A percentile compares a stretch with the other conserved stretches of the same genome.
These are phyloP conservation scores for Apiotrichum montevideense DNA, from an alignment of 1,284 basidiomycete genomes.

Conservation along the genomic window DNA sequence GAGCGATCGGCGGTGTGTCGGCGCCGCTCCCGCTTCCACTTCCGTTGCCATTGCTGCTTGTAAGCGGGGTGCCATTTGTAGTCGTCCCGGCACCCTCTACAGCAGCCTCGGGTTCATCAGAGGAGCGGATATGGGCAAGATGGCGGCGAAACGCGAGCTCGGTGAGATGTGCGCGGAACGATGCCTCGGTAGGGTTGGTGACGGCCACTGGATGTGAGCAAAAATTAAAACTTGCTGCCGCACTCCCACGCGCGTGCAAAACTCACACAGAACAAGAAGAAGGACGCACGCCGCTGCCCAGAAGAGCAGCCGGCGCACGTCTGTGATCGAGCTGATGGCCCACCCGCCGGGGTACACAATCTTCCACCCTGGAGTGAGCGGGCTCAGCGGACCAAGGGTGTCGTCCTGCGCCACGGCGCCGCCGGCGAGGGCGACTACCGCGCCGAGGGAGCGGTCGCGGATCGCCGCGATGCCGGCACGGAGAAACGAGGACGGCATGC, in stretches of 20 bases:
- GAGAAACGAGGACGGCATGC: conserved; percentile 21
- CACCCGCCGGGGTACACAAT: neutral
- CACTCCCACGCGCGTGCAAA: neutral
- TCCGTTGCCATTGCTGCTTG: conserved; percentile 27
- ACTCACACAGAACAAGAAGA: conserved; percentile 34
- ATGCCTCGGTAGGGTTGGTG: conserved; percentile 85
- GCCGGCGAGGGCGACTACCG: conserved; percentile 16
- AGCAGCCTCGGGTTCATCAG: conserved; percentile 51
- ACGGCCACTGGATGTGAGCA: conserved; percentile 64
- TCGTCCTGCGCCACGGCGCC: conserved; percentile 3
- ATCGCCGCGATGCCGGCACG: conserved; percentile 16
- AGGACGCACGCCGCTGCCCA: conserved; percentile 31
- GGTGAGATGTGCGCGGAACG: conserved; percentile 87
- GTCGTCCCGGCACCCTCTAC: conserved; percentile 34
- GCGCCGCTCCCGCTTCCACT: conserved; percentile 44
- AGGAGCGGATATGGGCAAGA: conserved; percentile 68
- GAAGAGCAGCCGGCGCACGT: conserved; percentile 30
- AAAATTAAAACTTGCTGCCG: neutral
- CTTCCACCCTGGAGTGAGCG: conserved; percentile 1
- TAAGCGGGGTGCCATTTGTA: conserved; percentile 36
- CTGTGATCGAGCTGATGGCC: conserved; percentile 8
- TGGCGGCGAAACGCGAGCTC: conserved; percentile 92
- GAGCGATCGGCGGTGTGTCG: conserved; percentile 37
- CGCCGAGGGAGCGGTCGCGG: conserved; percentile 15
- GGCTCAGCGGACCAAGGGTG: conserved; percentile 1